Evolutionary conservation across 352 stramenopile genomes (phyloP), one percentile per base, ranked within the genome.

Genomic region (Elongisporangium senticosum): DNA sequence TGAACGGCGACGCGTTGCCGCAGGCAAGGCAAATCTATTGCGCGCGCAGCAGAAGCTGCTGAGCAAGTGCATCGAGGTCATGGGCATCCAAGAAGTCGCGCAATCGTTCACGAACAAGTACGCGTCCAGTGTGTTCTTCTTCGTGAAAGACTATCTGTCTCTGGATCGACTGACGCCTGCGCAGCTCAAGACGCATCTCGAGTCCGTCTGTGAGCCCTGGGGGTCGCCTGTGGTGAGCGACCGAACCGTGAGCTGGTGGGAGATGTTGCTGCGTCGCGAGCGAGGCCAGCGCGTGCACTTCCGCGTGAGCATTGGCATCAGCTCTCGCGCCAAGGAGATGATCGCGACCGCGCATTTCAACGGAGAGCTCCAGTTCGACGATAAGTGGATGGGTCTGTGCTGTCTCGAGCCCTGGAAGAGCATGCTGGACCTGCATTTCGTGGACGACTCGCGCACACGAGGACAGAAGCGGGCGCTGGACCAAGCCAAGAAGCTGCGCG

Each of bases 71-170:
- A 58, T 58, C 17, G 53, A 58, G 53, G 20, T 22, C 13, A 22
- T 58, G n/a, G 53, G 53, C 14, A 47, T 58, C 14, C 19, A 28
- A 20, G 53, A 48, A 14, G 53, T 58, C 53, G 53, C 53, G 7
- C 21, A 39, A 7, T 20, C 37, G 33, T 7, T 58, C 20, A 23
- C 39, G 20, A 49, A 48, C 19, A 26, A 48, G 21, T 40, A 51
- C 8, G 53, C 53, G 22, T 33, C 37, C 6, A 33, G 15, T 7
- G 53, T 47, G 53, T 58, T 58, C 40, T 58, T 58, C 53, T 51
- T 58, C 10, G 33, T 58, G 33, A 51, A 52, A 3, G 20, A 50
- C 37, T 58, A 51, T 19, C n/a, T 58, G n/a, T 17, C n/a, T 2
- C 40, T 58, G 20, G 53, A 58, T 17, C 43, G 17, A 20, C 40